Base-by-base conservation (phyloP, 2,329 filamentous ascomycete species). In the Seiridium unicorne region DNA sequence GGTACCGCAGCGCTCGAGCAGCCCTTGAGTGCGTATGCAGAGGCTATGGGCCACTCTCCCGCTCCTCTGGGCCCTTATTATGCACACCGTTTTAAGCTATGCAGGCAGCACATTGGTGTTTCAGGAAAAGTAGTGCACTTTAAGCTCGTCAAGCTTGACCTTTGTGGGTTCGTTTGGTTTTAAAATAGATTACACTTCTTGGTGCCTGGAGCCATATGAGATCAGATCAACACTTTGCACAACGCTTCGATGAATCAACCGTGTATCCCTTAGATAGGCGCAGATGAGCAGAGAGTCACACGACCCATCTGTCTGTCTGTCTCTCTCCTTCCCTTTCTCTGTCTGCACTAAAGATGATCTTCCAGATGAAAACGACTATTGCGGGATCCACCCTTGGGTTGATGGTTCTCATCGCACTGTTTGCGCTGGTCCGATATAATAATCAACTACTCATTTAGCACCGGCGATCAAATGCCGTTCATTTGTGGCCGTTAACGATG, bases 181-280 rank as follows among this genome's bases (percentile, higher is more conserved):
- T 53, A 53, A 53, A 53, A 53, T 53, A 53, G 49, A 53, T 36
- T 36, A 35, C 49, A 35, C 13, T 53, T 53, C 31, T 53, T 18
- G 49, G 49, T 53, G 49, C 49, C 49, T 53, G 49, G 49, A 53
- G 49, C 34, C 9, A 53, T 38, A 35, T 26, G 18, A 38, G 32
- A 35, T 38, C 49, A 53, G 49, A 35, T 35, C 49, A 35, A n/a
- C 49, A 13, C 7, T 36, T 7, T 10, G 38, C 31, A 36, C 13
- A 9, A 53, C 47, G 47, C 10, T 49, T 49, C 10, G 44, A 13
- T 46, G 13, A 46, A 46, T 46, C 13, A 46, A 11, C n/a, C 47
- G 18, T 26, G 18, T 26, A 26, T 26, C 18, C 18, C 18, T 26
- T 32, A 8, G 47, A 49, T 13, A 49, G 47, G 47, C 47, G 47